Evolutionary conservation across 2,329 filamentous ascomycete genomes (phyloP).

Genomic region (Pestalotiopsis sp.): DNA sequence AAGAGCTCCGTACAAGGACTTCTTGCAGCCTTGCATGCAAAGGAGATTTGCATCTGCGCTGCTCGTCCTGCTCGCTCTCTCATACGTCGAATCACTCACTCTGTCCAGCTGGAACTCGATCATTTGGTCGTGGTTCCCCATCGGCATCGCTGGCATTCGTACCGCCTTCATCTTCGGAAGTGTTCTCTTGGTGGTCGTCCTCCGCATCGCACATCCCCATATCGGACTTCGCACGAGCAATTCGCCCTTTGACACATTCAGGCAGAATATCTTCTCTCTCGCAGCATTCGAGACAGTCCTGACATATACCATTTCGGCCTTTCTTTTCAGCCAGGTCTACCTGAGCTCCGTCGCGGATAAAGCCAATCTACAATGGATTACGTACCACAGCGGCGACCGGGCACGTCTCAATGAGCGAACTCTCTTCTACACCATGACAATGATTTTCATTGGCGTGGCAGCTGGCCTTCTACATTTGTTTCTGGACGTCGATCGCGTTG

Average conservation of each 20-base stretch:
- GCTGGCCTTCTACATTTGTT: slow-evolving; percentile 73
- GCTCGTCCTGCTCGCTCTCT: slow-evolving; percentile 67
- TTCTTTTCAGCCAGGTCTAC: slow-evolving; percentile 79
- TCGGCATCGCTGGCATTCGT: slow-evolving; percentile 76
- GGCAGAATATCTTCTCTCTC: slow-evolving; percentile 57
- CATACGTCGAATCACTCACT: slow-evolving; percentile 72
- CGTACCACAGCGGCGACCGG: slow-evolving; percentile 71
- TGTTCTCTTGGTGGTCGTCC: slow-evolving; percentile 76
- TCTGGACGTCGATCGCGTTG: slow-evolving; percentile 72
- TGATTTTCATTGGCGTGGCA: slow-evolving; percentile 68
- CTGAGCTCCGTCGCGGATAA: slow-evolving; percentile 68
- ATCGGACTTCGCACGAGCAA: slow-evolving; percentile 72
- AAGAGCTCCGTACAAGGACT: slow-evolving; percentile 78
- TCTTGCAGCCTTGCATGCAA: slow-evolving; percentile 86
- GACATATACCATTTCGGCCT: slow-evolving; percentile 79
- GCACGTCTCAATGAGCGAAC: slow-evolving; percentile 83
- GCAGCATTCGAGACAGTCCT: slow-evolving; percentile 70
- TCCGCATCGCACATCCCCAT: slow-evolving; percentile 85
- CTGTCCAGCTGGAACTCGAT: slow-evolving; percentile 73
- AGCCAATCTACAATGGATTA: slow-evolving; percentile 73
- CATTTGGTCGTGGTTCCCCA: slow-evolving; percentile 84
- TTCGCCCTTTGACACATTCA: slow-evolving; percentile 68
- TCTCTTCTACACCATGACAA: slow-evolving; percentile 75
- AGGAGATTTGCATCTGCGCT: slow-evolving; percentile 82
- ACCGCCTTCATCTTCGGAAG: slow-evolving; percentile 76